Conservation (phyloP, 1,284 basidiomycete species). For the Anthracocystis setariae region DNA sequence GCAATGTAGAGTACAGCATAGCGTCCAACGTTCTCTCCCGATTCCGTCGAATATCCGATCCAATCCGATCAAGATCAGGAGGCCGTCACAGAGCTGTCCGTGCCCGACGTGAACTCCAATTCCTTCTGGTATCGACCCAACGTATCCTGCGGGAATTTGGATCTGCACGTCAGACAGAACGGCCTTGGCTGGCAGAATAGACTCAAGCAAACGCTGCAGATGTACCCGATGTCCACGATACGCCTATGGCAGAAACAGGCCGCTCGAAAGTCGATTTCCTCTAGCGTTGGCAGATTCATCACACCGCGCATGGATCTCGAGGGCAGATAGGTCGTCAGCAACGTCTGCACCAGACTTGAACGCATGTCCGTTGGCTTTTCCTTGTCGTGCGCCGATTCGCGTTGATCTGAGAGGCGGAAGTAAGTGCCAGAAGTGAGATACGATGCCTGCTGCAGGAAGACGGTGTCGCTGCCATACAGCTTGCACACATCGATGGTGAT, state of each 20-base stretch:
- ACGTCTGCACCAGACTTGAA: conserved; percentile 53
- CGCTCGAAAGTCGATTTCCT: conserved; percentile 94
- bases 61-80: neutral
- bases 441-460: conserved; percentile 96
- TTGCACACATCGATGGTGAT: conserved; percentile 96
- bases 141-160: conserved; percentile 37
- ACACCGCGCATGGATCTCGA: conserved; percentile 75
- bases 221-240: conserved; percentile 95
- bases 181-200: conserved; percentile 47
- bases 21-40: neutral
- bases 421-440: conserved; percentile 95
- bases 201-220: conserved; percentile 74
- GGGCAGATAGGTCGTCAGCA: conserved; percentile 59
- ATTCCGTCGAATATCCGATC: neutral
- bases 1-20: neutral
- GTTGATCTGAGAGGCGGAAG: conserved; percentile 80
- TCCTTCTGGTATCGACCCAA: conserved; percentile 31
- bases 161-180: conserved; percentile 43
- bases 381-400: neutral
- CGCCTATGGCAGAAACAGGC: conserved; percentile 99
- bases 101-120: conserved; percentile 18
- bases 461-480: conserved; percentile 85
- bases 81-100: conserved; percentile 1
- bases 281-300: conserved; percentile 87
- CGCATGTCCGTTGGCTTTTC: conserved; percentile 25